Evolutionary conservation across 371 early-diverging fungal species (phyloP), one percentile per base, ranked within the genome.

Genomic region (Mucor irregularis): DNA sequence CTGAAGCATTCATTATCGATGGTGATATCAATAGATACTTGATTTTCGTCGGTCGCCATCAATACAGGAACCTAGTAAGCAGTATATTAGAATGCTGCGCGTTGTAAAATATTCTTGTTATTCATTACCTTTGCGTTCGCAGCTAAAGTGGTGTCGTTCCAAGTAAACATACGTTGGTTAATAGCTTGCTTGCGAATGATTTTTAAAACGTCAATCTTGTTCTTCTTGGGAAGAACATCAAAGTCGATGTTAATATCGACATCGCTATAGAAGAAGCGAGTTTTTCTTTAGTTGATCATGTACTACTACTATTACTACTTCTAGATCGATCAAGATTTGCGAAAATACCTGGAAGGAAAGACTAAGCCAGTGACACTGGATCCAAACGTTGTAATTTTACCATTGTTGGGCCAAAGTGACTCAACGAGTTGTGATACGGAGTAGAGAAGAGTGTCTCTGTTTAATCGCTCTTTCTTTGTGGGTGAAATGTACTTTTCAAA

Each of bases 341-440:
- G n/a, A n/a, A n/a, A n/a, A n/a, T 49, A 61, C 66, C 66, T 66
- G 22, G 49, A 33, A 4, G 69, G 69, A 29, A 68, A 54, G 2
- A 47, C 54, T n/a, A 68, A 45, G 16, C 59, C 57, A 13, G 64
- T 68, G 3, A 51, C 58, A 35, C 54, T 37, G 13, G 64, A 64
- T 4, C 69, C 69, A 53, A 64, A 49, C 17, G 45, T 40, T 14
- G 52, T 40, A 11, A 54, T 35, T 5, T 40, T 14, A 4, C 13
- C 28, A 17, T 39, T 29, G 6, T n/a, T 29, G n/a, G 56, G 57
- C 22, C 30, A 48, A 28, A 43, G 2, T 2, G 35, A 37, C 4
- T 45, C 26, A 1, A 60, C 14, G 2, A 53, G 44, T n/a, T 25
- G n/a, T 26, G 30, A 17, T 8, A 49, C 29, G 3, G n/a, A 48